These are phyloP conservation scores for Trichosporon asahii DNA, from an alignment of 1,284 basidiomycete genomes.

Conservation along the genomic window DNA sequence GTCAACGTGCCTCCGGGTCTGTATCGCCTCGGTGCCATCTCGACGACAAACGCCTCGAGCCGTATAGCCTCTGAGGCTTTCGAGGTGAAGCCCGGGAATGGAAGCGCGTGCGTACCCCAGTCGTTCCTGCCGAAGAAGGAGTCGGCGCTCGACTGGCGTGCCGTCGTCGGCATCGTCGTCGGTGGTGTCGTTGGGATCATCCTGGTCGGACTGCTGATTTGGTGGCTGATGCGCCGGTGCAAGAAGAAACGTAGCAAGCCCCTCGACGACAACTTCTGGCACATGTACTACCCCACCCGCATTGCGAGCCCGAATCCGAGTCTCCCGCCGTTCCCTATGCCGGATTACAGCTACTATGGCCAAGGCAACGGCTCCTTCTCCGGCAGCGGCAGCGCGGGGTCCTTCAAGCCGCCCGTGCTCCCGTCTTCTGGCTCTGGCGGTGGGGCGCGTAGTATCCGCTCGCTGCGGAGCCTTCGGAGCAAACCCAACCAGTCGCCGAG, in stretches of 20 bases:
- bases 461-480: background rate
- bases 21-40: background rate
- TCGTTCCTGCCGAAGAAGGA: background rate
- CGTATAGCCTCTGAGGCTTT: background rate
- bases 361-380: background rate
- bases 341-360: constrained; percentile 1
- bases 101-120: background rate
- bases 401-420: background rate
- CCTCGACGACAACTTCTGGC: constrained; percentile 6
- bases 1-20: background rate
- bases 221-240: background rate
- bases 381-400: no score
- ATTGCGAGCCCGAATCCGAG: background rate
- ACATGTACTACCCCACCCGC: background rate
- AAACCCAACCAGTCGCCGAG: background rate
- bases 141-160: background rate
- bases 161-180: constrained; percentile 1
- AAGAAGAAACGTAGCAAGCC: background rate
- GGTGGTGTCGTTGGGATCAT: background rate
- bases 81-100: background rate
- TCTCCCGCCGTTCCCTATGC: background rate
- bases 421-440: background rate
- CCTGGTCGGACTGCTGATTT: background rate
- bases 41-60: background rate
- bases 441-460: background rate